Evolutionary conservation across 257 asterid species (phyloP), one percentile per base, ranked within the genome.

Genomic region (Gentiana dahurica): DNA sequence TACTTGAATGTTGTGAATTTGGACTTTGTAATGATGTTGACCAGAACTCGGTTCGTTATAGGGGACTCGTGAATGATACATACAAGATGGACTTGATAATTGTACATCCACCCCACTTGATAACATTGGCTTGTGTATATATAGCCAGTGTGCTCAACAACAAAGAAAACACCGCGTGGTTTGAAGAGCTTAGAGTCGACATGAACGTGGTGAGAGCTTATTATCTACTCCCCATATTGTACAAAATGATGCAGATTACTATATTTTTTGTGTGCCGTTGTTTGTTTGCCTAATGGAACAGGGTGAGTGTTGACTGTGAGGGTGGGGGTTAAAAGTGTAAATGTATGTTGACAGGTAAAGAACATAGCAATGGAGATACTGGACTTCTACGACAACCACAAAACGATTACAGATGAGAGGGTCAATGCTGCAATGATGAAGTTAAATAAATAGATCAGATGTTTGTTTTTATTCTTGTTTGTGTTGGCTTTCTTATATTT

Each of bases 131-230:
- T 15, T 87, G 96, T 73, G 74, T 91, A 53, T 91, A 85, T 71
- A 81, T 91, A 44, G 85, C 94, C 48, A 83, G 98, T 34, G 97
- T 77, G 67, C 87, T 83, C 62, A 83, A 78, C 74, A 95, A 87
- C 55, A 91, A 87, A 66, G 98, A 87, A 68, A 87, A 76, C 70
- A 81, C 98, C 4, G 87, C 93, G 45, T 91, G 98, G 98, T 87
- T 91, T 79, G 98, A 91, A 82, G 98, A 91, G 84, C 97, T 91
- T 72, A 87, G 83, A 58, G 95, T 76, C 73, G 98, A 91, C 65
- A 91, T 91, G 98, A 87, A 85, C 59, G 85, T 73, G 83, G 98
- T 91, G 73, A 69, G 89, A 8, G 35, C 55, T 50, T 51, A 51
- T 34, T n/a, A 33, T 12, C 24, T 12, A 39, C n/a, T 49, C 59